Evolutionary conservation across 192 early-diverging fungal genomes (phyloP), one percentile per base, ranked within the genome.

Genomic region (Phlyctochytrium planicorne): DNA sequence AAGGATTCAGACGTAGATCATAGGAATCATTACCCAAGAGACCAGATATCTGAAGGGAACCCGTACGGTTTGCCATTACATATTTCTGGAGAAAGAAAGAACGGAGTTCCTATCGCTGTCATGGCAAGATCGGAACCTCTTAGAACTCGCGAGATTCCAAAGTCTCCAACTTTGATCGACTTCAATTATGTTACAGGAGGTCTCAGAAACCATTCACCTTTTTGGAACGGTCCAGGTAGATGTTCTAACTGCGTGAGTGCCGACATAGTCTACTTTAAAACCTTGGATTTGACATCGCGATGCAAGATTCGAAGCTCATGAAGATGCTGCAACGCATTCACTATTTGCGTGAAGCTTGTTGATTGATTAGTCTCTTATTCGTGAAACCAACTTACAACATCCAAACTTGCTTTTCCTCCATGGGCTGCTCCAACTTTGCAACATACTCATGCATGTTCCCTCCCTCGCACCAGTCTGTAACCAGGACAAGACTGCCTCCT

Each of bases 201-300:
- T n/a, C n/a, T n/a, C n/a, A n/a, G n/a, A n/a, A n/a, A n/a, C n/a
- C n/a, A n/a, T n/a, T n/a, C n/a, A n/a, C n/a, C n/a, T n/a, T n/a
- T n/a, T 60, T 31, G 33, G 23, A 16, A 52, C n/a, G 23, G 67
- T 68, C 67, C 10, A 70, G 52, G 61, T 59, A 70, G 30, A 70
- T 63, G 52, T 70, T 70, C 35, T n/a, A n/a, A n/a, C n/a, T n/a
- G n/a, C n/a, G n/a, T n/a, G n/a, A n/a, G n/a, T n/a, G n/a, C n/a
- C n/a, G n/a, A n/a, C n/a, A n/a, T n/a, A n/a, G n/a, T n/a, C n/a
- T n/a, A n/a, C n/a, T n/a, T n/a, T n/a, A n/a, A n/a, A n/a, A n/a
- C n/a, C n/a, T 70, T 70, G 10, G 29, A 32, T 32, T 70, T 70
- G 30, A 70, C 37, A 37, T 70, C 68, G 23, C 68, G 68, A 55